These are phyloP conservation scores for Hymenoscyphus repandus DNA, from an alignment of 2,329 filamentous ascomycete species.

Conservation along the genomic window DNA sequence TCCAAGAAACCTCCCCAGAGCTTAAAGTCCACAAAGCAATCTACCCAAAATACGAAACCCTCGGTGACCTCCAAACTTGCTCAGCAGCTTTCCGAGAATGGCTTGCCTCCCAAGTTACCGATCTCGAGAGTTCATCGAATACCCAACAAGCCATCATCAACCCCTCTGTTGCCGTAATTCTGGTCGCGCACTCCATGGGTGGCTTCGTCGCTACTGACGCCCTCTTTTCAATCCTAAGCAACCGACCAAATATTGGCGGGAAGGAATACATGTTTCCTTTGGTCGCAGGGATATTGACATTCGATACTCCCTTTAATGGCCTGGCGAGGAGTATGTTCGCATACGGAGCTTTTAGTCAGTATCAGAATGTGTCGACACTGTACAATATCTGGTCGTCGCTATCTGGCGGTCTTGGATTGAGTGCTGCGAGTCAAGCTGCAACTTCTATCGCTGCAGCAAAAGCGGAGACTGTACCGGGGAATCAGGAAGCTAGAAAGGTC, in stretches of 20 bases:
- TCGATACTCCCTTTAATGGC: conserved; percentile 80
- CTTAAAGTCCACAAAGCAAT: conserved; percentile 56
- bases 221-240: conserved; percentile 50
- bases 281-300: conserved; percentile 73
- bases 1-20: conserved; percentile 54
- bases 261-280: conserved; percentile 55
- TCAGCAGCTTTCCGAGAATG: conserved; percentile 51
- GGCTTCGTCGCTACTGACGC: conserved; percentile 82
- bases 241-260: conserved; percentile 39
- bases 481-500: conserved; percentile 4
- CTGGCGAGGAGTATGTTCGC: conserved; percentile 55
- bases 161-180: conserved; percentile 71
- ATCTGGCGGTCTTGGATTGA: conserved; percentile 39
- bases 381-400: conserved; percentile 54
- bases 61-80: conserved; percentile 56
- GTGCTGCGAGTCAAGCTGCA: conserved; percentile 13
- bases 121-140: conserved; percentile 65
- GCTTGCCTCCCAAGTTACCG: conserved; percentile 77
- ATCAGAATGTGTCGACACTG: conserved; percentile 50
- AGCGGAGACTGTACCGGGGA: background rate
- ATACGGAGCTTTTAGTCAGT: conserved; percentile 55
- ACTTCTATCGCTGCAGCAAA: conserved; percentile 20
- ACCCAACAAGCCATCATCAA: conserved; percentile 75
- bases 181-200: conserved; percentile 81
- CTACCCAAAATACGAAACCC: conserved; percentile 70